These are phyloP conservation scores for Cytospora paraplurivora DNA, from an alignment of 2,329 filamentous ascomycete genomes.

Conservation along the genomic window DNA sequence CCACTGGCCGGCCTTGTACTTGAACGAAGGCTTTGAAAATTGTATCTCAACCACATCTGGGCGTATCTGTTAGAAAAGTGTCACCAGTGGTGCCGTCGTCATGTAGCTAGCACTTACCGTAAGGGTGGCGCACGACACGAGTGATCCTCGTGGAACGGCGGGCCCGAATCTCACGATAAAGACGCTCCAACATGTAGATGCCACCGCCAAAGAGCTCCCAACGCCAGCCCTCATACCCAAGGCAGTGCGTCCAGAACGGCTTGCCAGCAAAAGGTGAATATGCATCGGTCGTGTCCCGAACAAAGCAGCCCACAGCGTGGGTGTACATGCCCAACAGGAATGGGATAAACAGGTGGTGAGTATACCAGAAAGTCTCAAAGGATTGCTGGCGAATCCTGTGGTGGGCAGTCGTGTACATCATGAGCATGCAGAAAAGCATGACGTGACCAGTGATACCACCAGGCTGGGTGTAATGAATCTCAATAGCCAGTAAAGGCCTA, in stretches of 20 bases:
- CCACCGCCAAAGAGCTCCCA: conserved; percentile 90
- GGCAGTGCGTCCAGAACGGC: conserved; percentile 86
- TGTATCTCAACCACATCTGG: conserved; percentile 94
- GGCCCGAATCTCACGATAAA: conserved; percentile 88
- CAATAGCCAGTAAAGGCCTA: conserved; percentile 74
- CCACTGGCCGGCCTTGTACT: conserved; percentile 98
- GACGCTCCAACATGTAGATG: conserved; percentile 82
- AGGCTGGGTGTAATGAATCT: conserved; percentile 89
- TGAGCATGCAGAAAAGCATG: conserved; percentile 98
- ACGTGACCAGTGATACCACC: conserved; percentile 94
- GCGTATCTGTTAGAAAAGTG: conserved; percentile 35
- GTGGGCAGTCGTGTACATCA: conserved; percentile 97
- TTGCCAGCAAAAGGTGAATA: conserved; percentile 83
- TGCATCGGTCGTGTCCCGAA: conserved; percentile 73
- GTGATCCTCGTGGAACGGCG: conserved; percentile 85
- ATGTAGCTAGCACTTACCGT: conserved; percentile 59
- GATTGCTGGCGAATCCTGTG: conserved; percentile 93
- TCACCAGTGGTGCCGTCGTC: neutral
- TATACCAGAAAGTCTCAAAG: conserved; percentile 99
- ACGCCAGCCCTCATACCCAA: conserved; percentile 95
- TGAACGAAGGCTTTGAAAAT: conserved; percentile 94
- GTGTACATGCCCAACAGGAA: conserved; percentile 94
- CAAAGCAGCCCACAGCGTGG: conserved; percentile 94
- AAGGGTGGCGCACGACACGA: conserved; percentile 92
- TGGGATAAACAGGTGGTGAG: conserved; percentile 96